Conservation (phyloP, 225 moss, liverwort and hornwort species). For the Climacium dendroides region DNA sequence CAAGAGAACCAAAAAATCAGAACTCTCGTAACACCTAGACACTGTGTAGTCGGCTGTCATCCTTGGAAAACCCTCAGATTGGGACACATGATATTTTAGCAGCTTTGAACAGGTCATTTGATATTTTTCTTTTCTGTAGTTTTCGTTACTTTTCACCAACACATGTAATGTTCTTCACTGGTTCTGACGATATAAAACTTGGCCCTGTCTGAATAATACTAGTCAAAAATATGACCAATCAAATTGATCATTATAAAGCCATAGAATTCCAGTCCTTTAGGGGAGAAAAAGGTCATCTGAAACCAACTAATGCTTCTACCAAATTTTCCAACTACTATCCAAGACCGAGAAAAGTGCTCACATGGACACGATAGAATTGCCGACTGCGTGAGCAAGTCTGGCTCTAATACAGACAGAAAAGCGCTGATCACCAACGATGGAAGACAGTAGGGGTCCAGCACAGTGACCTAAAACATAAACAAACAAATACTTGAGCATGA, state of each 20-base stretch:
- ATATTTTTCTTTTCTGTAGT: background rate
- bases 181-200: background rate
- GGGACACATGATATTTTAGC: no score
- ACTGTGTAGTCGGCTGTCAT: background rate
- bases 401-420: background rate
- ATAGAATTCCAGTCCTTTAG: background rate
- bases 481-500: background rate
- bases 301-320: background rate
- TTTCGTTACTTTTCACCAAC: background rate
- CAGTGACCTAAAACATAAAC: background rate
- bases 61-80: background rate
- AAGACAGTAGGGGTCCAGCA: background rate
- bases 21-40: background rate
- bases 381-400: background rate
- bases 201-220: background rate
- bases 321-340: background rate
- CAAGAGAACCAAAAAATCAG: background rate
- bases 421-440: background rate
- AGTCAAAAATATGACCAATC: background rate
- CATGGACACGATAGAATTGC: background rate
- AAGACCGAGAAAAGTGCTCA: background rate
- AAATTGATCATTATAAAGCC: background rate
- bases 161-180: background rate
- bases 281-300: background rate
- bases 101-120: background rate